Percentiles rank a stretch among this genome's conserved stretches.
Conservation (phyloP, 371 early-diverging fungal genomes). For the Parasitella parasitica region DNA sequence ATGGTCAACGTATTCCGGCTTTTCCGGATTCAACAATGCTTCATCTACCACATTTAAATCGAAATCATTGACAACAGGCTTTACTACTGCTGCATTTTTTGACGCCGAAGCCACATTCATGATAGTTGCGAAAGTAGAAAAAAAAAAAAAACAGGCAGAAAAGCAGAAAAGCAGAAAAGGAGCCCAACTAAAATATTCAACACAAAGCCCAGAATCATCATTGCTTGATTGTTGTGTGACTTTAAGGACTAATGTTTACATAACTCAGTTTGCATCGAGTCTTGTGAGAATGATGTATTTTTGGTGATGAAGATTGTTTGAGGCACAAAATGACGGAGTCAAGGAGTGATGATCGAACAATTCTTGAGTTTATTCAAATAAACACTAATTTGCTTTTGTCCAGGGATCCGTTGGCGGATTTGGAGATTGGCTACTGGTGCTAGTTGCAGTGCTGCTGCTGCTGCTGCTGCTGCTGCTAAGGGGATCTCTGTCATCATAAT, state of each 20-base stretch:
- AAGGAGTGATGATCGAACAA: no score
- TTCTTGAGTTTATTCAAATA: not conserved
- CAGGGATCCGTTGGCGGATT: not conserved
- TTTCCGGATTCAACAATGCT: conserved; percentile 35
- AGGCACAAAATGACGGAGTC: not conserved
- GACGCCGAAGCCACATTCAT: not conserved
- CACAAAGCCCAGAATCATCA: not conserved
- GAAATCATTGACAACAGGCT: conserved; percentile 19
- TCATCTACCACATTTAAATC: conserved; percentile 50
- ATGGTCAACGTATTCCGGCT: conserved; percentile 39
- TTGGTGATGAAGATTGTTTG: no score
- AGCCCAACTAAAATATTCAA: not conserved
- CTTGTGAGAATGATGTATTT: not conserved
- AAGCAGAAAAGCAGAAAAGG: no score
- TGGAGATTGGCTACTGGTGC: not conserved
- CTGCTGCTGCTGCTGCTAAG: not conserved
- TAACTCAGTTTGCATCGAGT: not conserved
- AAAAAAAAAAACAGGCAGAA: not conserved
- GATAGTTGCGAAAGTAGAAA: not conserved
- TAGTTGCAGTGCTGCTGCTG: not conserved
- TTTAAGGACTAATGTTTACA: not conserved
- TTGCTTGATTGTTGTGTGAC: not conserved
- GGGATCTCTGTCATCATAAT: conserved; percentile 40
- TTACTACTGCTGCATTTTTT: not conserved
- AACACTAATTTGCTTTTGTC: not conserved